Conservation (phyloP, 2,329 filamentous ascomycete species). For the Claviceps paspali region DNA sequence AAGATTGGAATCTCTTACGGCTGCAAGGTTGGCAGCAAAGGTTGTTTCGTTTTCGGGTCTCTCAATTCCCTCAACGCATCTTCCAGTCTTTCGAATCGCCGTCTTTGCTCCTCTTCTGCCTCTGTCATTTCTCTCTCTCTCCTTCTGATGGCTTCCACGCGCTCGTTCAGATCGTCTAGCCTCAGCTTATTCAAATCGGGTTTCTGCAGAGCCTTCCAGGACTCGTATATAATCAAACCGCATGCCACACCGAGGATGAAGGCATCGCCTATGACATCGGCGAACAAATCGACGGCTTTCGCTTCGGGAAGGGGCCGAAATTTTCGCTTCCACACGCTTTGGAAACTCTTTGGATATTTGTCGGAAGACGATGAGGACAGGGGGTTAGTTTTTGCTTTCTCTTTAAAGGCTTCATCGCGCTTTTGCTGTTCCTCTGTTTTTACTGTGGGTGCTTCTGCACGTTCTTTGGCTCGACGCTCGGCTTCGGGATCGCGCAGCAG, state of each 20-base stretch:
- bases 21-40: slow-evolving; percentile 28
- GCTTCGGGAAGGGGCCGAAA: slow-evolving; percentile 47
- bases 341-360: slow-evolving; percentile 17
- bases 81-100: slow-evolving; percentile 37
- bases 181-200: slow-evolving; percentile 41
- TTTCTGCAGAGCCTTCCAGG: slow-evolving; percentile 42
- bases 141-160: slow-evolving; percentile 33
- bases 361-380: slow-evolving; percentile 6
- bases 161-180: slow-evolving; percentile 32
- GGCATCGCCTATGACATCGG: slow-evolving; percentile 46
- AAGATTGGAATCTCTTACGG: background rate
- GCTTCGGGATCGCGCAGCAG: slow-evolving; percentile 41
- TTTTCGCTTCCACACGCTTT: slow-evolving; percentile 45
- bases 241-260: slow-evolving; percentile 47
- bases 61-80: slow-evolving; percentile 34
- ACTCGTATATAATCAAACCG: slow-evolving; percentile 45
- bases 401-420: slow-evolving; percentile 34
- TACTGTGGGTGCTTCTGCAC: slow-evolving; percentile 47
- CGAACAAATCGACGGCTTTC: slow-evolving; percentile 52
- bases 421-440: slow-evolving; percentile 47
- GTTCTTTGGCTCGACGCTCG: slow-evolving; percentile 43
- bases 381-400: slow-evolving; percentile 16
- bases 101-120: slow-evolving; percentile 27
- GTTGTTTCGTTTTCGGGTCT: slow-evolving; percentile 42
- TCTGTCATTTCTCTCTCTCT: slow-evolving; percentile 34